These are phyloP conservation scores for Xylariaceae sp. DNA, from an alignment of 2,329 filamentous ascomycete genomes.

Conservation along the genomic window DNA sequence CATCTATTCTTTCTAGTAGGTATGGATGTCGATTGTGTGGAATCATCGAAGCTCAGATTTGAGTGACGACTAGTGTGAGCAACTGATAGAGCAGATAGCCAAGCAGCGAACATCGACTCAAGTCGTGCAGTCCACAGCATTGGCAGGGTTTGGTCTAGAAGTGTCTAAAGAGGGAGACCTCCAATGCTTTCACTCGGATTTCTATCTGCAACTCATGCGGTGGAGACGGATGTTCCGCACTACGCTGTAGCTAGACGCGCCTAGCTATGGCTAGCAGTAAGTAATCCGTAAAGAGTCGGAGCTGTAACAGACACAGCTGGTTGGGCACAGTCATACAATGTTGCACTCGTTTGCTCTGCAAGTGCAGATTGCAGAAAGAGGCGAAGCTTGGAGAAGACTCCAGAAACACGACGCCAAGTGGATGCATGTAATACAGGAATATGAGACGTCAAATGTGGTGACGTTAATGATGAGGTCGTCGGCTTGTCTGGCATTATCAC, in stretches of 20 bases:
- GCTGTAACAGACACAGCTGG: background rate
- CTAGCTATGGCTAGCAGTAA: background rate
- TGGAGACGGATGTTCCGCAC: background rate
- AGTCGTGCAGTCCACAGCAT: background rate
- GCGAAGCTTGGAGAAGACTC: no score
- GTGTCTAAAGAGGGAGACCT: background rate
- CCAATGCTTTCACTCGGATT: background rate
- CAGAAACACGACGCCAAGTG: background rate
- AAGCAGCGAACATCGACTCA: no score
- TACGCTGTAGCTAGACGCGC: background rate
- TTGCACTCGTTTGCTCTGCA: background rate
- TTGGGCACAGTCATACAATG: background rate
- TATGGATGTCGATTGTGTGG: background rate
- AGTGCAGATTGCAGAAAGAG: no score
- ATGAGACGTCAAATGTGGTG: background rate
- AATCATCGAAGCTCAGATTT: background rate
- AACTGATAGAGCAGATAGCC: no score
- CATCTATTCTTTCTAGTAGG: background rate
- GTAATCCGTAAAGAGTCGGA: background rate
- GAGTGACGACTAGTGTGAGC: no score
- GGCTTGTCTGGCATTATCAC: no score
- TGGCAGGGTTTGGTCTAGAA: background rate
- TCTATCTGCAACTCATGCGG: background rate
- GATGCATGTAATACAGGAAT: background rate
- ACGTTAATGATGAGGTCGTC: background rate